Conservation (phyloP, 73 alveolate genomes). For the Stentor roeselii region DNA sequence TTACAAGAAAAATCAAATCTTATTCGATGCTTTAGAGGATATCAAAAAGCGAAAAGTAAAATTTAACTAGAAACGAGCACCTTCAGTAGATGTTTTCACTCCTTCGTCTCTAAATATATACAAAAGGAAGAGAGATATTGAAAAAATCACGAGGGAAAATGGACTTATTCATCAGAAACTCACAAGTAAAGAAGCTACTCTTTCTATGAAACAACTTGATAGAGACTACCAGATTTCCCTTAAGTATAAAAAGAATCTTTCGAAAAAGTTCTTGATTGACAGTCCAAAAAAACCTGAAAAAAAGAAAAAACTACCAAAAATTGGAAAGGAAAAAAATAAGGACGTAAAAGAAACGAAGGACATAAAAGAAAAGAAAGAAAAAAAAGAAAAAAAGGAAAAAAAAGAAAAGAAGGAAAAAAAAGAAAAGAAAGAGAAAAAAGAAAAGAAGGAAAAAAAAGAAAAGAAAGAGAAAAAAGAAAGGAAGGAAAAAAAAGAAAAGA, state of each 20-base stretch:
- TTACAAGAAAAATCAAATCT: not conserved
- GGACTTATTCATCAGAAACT: not conserved
- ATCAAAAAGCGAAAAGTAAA: not conserved
- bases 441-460: not conserved
- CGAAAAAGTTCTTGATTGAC: not conserved
- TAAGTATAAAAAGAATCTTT: too few relatives aligned
- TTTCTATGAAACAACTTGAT: not conserved
- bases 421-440: not conserved
- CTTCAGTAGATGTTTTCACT: not conserved
- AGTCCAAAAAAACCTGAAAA: not conserved
- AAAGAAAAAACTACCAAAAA: not conserved
- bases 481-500: not conserved
- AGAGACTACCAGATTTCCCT: not conserved
- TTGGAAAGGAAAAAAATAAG: not conserved
- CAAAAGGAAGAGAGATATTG: not conserved
- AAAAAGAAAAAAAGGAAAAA: not conserved
- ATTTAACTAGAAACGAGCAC: not conserved
- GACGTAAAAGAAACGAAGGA: not conserved
- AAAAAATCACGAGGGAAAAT: not conserved
- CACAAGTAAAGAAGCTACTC: not conserved
- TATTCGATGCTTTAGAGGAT: not conserved
- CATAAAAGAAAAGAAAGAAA: not conserved
- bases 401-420: not conserved
- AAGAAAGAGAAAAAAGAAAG: not conserved
- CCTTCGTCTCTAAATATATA: not conserved